phyloP scores from a whole-genome alignment of 495 filamentous ascomycete genomes.

The Bacidia rubella region DNA sequence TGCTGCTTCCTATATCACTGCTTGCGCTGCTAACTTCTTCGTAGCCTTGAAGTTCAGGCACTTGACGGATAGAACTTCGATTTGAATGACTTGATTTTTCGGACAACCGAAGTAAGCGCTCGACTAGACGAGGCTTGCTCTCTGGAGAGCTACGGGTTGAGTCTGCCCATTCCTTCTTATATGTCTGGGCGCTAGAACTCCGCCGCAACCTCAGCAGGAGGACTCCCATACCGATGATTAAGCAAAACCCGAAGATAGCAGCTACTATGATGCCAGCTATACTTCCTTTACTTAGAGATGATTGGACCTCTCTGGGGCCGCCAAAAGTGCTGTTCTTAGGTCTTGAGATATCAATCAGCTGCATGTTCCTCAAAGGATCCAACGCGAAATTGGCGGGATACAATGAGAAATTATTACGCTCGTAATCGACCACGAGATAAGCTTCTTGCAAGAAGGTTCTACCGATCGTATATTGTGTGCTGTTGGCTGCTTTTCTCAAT shows the following conservation, averaged over 20 bases:
- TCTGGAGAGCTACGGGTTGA: not conserved
- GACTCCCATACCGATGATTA: not conserved
- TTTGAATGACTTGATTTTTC: not conserved
- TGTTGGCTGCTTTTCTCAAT: constrained; percentile 36
- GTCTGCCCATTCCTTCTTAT: not conserved
- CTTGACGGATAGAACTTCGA: not conserved
- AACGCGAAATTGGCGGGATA: constrained; percentile 41
- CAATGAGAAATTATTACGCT: constrained; percentile 40
- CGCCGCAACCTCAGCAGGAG: not conserved
- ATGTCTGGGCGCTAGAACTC: not conserved
- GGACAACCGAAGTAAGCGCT: constrained; percentile 2
- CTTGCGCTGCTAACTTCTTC: not conserved
- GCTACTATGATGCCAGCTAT: constrained; percentile 6
- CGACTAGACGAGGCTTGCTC: not conserved
- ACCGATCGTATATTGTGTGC: constrained; percentile 50
- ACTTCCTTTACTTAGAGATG: constrained; percentile 3
- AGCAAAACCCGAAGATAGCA: constrained; percentile 2
- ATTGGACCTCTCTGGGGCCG: constrained; percentile 9
- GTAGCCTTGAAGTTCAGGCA: not conserved
- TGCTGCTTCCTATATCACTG: not conserved
- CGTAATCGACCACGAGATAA: constrained; percentile 55
- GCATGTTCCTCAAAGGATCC: constrained; percentile 28
- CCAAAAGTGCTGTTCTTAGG: constrained; percentile 34
- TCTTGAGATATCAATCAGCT: constrained; percentile 35
- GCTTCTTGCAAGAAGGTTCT: constrained; percentile 57